These are phyloP conservation scores for Didymella keratinophila DNA, from an alignment of 2,329 filamentous ascomycete genomes.

Conservation along the genomic window DNA sequence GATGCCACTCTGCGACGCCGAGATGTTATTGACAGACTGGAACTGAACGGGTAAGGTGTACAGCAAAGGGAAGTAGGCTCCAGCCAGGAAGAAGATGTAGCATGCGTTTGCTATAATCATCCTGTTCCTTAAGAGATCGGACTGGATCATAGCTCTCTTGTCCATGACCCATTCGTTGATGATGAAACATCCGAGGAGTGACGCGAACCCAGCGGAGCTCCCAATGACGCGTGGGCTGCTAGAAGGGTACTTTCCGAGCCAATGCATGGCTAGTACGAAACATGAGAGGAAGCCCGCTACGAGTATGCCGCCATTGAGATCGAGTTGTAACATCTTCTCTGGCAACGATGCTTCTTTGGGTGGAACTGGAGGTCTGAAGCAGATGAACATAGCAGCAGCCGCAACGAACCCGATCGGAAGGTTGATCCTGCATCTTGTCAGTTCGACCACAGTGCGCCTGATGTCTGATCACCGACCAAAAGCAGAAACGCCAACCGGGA, in stretches of 20 bases:
- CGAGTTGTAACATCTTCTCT: constrained; percentile 36
- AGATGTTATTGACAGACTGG: constrained; percentile 37
- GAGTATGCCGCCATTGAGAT: constrained; percentile 34
- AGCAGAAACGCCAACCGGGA: constrained; percentile 53
- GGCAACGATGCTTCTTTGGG: constrained; percentile 22
- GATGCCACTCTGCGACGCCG: constrained; percentile 38
- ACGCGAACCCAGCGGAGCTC: constrained; percentile 58
- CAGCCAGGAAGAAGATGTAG: constrained; percentile 38
- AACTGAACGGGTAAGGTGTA: constrained; percentile 43
- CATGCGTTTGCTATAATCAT: constrained; percentile 26
- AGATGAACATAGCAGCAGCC: constrained; percentile 33
- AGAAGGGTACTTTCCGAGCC: constrained; percentile 53
- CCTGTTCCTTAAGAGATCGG: constrained; percentile 31
- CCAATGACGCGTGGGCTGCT: constrained; percentile 54
- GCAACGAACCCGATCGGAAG: constrained; percentile 55
- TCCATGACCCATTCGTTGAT: constrained; percentile 39
- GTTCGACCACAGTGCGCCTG: background rate
- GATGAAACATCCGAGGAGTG: constrained; percentile 55
- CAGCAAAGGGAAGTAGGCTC: constrained; percentile 39
- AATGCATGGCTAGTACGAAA: constrained; percentile 43
- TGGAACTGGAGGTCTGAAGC: constrained; percentile 29
- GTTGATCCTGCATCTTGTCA: constrained; percentile 45
- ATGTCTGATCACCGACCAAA: constrained; percentile 38
- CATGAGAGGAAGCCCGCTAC: constrained; percentile 32
- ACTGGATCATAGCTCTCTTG: constrained; percentile 39